A percentile compares a stretch with the other conserved stretches of the same genome.
Conservation (phyloP, 192 early-diverging fungal species). For the Mortierella antarctica region DNA sequence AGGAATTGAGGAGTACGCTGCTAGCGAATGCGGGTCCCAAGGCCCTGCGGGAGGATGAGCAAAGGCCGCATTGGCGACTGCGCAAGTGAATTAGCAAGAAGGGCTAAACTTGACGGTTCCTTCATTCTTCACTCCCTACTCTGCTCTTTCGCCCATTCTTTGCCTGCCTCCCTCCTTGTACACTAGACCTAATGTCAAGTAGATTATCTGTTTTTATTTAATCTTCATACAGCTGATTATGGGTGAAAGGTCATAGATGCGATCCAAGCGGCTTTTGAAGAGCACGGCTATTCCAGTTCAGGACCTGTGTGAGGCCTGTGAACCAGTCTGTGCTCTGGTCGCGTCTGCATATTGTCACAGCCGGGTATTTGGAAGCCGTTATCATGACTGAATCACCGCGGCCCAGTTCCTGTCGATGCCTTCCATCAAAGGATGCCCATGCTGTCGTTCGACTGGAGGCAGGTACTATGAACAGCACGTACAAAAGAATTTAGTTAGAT, state of each 20-base stretch:
- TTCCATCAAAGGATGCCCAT: slow-evolving; percentile 93
- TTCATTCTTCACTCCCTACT: too few relatives aligned
- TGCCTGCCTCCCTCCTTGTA: too few relatives aligned
- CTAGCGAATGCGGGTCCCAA: slow-evolving; percentile 20
- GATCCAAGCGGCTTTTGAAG: slow-evolving; percentile 81
- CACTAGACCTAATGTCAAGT: too few relatives aligned
- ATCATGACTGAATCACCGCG: slow-evolving; percentile 86
- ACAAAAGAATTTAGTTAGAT: neutral
- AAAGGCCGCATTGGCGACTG: slow-evolving; percentile 37
- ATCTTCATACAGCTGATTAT: neutral
- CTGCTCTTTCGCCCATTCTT: too few relatives aligned
- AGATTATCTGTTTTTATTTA: too few relatives aligned
- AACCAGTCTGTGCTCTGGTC: slow-evolving; percentile 91
- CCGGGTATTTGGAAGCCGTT: slow-evolving; percentile 84
- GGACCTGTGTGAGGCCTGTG: slow-evolving; percentile 75
- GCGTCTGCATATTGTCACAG: slow-evolving; percentile 80
- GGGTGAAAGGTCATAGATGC: slow-evolving; percentile 15
- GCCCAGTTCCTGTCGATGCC: slow-evolving; percentile 84
- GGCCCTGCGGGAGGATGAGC: slow-evolving; percentile 36
- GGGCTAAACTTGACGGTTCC: too few relatives aligned
- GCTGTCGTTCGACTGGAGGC: slow-evolving; percentile 71
- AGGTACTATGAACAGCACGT: slow-evolving; percentile 21
- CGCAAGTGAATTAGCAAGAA: neutral
- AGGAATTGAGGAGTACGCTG: slow-evolving; percentile 7
- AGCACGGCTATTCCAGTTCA: slow-evolving; percentile 93